Conservation (phyloP, 2,329 filamentous ascomycete genomes). For the Pestalotiopsis sp. region DNA sequence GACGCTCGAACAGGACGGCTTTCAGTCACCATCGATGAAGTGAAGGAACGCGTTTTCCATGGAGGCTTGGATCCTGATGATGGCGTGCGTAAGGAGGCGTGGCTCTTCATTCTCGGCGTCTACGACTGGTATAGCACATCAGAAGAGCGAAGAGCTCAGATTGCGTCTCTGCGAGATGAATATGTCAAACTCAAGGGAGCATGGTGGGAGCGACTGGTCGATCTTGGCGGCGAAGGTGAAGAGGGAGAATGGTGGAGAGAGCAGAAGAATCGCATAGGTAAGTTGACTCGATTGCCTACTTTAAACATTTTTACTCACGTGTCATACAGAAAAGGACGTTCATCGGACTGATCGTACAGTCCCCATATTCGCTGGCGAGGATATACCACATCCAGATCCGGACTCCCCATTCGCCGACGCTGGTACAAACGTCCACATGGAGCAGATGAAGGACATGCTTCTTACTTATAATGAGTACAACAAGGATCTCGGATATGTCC, state of each 20-base stretch:
- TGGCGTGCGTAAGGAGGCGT: conserved; percentile 92
- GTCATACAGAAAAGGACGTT: conserved; percentile 85
- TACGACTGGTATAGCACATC: conserved; percentile 90
- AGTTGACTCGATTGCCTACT: conserved; percentile 34
- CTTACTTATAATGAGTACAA: conserved; percentile 99
- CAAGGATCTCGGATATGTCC: conserved; percentile 91
- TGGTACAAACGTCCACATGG: conserved; percentile 95
- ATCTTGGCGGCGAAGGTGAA: conserved; percentile 77
- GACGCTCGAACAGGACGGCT: conserved; percentile 74
- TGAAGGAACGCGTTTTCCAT: conserved; percentile 97
- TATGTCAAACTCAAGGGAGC: conserved; percentile 91
- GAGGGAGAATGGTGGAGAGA: conserved; percentile 96
- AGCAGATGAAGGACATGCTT: conserved; percentile 99
- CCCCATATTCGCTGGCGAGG: conserved; percentile 93
- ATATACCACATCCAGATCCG: conserved; percentile 94
- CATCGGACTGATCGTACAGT: conserved; percentile 95
- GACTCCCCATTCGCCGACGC: conserved; percentile 91
- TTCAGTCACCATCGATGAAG: conserved; percentile 82
- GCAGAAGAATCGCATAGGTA: conserved; percentile 91
- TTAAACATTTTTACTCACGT: conserved; percentile 16
- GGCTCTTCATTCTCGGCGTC: conserved; percentile 90
- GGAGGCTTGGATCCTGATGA: conserved; percentile 88
- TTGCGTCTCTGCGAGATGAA: conserved; percentile 86
- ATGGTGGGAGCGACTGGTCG: conserved; percentile 94
- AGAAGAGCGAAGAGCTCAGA: conserved; percentile 80